These are phyloP conservation scores for Globisporangium rhizosaccharum DNA, from an alignment of 352 stramenopile genomes.

Conservation along the genomic window DNA sequence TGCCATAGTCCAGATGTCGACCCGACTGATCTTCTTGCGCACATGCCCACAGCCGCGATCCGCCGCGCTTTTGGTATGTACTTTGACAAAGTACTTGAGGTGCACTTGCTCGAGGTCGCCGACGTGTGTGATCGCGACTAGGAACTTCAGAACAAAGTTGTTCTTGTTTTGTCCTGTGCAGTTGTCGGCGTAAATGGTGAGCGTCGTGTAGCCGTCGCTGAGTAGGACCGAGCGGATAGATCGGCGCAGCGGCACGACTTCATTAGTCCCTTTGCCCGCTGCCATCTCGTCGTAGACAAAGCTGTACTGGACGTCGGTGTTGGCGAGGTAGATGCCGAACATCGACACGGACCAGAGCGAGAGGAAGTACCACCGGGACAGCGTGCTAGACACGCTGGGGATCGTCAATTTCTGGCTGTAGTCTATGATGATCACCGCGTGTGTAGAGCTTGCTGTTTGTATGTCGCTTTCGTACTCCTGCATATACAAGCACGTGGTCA, in stretches of 20 bases:
- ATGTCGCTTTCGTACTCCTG: constrained; percentile 3
- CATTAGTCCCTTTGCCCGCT: constrained; percentile 8
- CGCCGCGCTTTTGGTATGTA: background rate
- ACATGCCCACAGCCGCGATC: background rate
- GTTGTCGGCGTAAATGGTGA: constrained; percentile 13
- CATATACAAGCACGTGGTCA: too few relatives aligned
- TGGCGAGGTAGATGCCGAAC: constrained; percentile 11
- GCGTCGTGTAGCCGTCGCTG: constrained; percentile 1
- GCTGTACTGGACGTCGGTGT: constrained; percentile 6
- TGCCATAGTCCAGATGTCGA: too few relatives aligned
- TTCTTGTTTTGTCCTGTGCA: constrained; percentile 15
- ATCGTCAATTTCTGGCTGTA: constrained; percentile 12
- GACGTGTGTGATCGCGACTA: constrained; percentile 7
- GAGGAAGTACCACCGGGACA: constrained; percentile 15
- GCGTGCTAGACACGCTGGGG: background rate
- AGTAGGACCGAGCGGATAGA: background rate
- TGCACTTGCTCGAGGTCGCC: background rate
- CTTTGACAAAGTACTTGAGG: background rate
- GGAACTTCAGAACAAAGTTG: constrained; percentile 14
- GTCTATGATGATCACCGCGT: constrained; percentile 11
- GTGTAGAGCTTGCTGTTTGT: background rate
- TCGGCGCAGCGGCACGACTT: constrained; percentile 14
- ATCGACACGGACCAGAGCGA: constrained; percentile 9
- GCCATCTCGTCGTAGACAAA: constrained; percentile 10
- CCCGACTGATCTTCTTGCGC: too few relatives aligned